Evolutionary conservation across 176 grass and related monocot genomes (phyloP), one percentile per base, ranked within the genome.

Genomic region (Musa troglodytarum): DNA sequence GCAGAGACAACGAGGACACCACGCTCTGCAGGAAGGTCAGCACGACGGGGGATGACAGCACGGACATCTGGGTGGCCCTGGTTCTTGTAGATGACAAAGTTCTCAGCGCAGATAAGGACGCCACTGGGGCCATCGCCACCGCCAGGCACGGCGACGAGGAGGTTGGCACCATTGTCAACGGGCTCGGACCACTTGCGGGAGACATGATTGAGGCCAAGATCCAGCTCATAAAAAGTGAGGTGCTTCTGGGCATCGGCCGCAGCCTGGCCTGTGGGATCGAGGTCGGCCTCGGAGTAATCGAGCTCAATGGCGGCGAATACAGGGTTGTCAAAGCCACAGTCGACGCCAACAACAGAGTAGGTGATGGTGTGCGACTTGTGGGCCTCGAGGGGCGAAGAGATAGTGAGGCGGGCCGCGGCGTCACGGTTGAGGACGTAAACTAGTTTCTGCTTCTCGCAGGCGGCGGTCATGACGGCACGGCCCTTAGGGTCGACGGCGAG

Each of bases 151-250:
- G 86, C 87, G 29, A 99, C 95, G 0, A 99, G 88, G 57, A 99
- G 79, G 75, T 99, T 93, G 19, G 90, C 95, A 24, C 95, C 90
- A 24, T 99, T 94, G 65, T 99, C 90, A 28, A 92, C 88, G 0
- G 95, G 90, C 65, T 99, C 95, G 0, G 95, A 94, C 64, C 83
- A 89, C 86, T 99, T 99, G 58, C 95, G 90, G 1, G 95, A 94
- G 15, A 94, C 90, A 58, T 99, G 95, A 74, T 99, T 94, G 53
- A 99, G 91, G 15, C 95, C 95, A 49, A 99, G 74, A 51, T 99
- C 95, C 20, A 99, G 95, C 86, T 99, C 95, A 55, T 99, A 99
- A 85, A 99, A 99, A 17, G 95, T 94, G 76, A 99, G 88, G 70
- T 92, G 61, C 88, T 99, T 99, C 81, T 94, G 95, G 7, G 91